These are phyloP conservation scores for Amylocarpus encephaloides DNA, from an alignment of 2,329 filamentous ascomycete species.

Conservation along the genomic window DNA sequence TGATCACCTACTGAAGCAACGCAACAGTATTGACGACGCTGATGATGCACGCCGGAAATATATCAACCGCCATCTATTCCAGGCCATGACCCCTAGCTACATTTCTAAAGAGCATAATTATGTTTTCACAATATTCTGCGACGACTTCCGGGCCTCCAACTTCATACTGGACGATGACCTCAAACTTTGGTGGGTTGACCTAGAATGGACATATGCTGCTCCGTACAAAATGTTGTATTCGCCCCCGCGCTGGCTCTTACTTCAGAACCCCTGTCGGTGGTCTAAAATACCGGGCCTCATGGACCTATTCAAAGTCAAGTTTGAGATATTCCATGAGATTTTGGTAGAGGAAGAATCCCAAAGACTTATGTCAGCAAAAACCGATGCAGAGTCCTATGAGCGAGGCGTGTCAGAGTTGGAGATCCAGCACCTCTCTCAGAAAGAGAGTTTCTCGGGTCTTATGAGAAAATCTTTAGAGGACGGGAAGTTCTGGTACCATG, in stretches of 20 bases:
- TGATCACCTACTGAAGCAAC: not conserved
- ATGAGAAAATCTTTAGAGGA: constrained; percentile 13
- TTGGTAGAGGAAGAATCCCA: not conserved
- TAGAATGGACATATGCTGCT: constrained; percentile 35
- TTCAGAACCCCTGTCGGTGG: constrained; percentile 14
- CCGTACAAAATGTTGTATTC: constrained; percentile 31
- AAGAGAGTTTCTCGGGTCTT: constrained; percentile 5
- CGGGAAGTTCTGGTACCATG: constrained; percentile 12
- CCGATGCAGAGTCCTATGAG: not conserved
- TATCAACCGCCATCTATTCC: not conserved
- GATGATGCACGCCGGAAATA: not conserved
- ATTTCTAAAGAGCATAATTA: not conserved
- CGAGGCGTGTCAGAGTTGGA: no score
- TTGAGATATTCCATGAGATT: not conserved
- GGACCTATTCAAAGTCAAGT: not conserved
- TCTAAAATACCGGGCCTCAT: not conserved
- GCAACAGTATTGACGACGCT: not conserved
- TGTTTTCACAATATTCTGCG: constrained; percentile 25
- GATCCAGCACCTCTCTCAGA: constrained; percentile 1
- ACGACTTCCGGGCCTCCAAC: constrained; percentile 32
- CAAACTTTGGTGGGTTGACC: constrained; percentile 31
- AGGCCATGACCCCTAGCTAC: not conserved
- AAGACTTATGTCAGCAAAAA: no score
- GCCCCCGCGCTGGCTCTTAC: constrained; percentile 36
- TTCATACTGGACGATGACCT: constrained; percentile 30